Percentiles rank a stretch among this genome's conserved stretches.
Conservation (phyloP, 352 stramenopile genomes). For the Globisporangium spinosum region DNA sequence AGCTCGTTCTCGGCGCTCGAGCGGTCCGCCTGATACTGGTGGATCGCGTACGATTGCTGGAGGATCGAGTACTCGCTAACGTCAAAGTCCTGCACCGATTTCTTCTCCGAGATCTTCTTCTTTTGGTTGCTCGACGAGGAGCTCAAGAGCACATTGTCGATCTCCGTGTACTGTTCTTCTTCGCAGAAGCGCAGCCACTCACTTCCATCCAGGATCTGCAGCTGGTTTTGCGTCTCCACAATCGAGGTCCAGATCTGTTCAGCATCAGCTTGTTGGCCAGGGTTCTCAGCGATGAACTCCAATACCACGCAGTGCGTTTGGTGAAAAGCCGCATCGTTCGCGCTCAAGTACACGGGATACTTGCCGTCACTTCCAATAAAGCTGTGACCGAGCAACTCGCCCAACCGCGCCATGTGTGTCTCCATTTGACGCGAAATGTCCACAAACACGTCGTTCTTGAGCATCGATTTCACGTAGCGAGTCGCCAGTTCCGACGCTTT, state of each 20-base stretch:
- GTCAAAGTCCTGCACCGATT: slow-evolving; percentile 27
- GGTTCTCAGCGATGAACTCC: slow-evolving; percentile 4
- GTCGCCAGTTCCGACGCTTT: slow-evolving; percentile 29
- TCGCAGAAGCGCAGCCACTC: slow-evolving; percentile 76
- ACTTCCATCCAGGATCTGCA: slow-evolving; percentile 54
- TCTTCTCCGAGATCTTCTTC: slow-evolving; percentile 21
- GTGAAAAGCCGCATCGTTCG: slow-evolving; percentile 47
- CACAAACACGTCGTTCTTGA: slow-evolving; percentile 43
- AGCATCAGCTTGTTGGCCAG: slow-evolving; percentile 23
- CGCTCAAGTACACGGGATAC: slow-evolving; percentile 43
- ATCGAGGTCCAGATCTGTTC: slow-evolving; percentile 39
- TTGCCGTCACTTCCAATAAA: slow-evolving; percentile 5
- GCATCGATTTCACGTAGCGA: slow-evolving; percentile 52
- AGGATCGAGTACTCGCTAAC: slow-evolving; percentile 55
- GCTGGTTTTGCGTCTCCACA: slow-evolving; percentile 31
- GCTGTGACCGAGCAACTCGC: slow-evolving; percentile 14
- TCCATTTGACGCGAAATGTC: slow-evolving; percentile 26
- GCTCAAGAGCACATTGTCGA: slow-evolving; percentile 38
- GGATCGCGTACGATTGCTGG: slow-evolving; percentile 82
- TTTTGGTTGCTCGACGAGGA: slow-evolving; percentile 16
- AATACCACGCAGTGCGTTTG: slow-evolving; percentile 26
- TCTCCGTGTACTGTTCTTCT: slow-evolving; percentile 51
- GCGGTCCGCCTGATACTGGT: slow-evolving; percentile 68
- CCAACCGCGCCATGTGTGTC: slow-evolving; percentile 23
- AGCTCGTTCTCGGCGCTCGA: slow-evolving; percentile 71